Conservation (phyloP, 2,329 filamentous ascomycete species). For the Metarhizium album region DNA sequence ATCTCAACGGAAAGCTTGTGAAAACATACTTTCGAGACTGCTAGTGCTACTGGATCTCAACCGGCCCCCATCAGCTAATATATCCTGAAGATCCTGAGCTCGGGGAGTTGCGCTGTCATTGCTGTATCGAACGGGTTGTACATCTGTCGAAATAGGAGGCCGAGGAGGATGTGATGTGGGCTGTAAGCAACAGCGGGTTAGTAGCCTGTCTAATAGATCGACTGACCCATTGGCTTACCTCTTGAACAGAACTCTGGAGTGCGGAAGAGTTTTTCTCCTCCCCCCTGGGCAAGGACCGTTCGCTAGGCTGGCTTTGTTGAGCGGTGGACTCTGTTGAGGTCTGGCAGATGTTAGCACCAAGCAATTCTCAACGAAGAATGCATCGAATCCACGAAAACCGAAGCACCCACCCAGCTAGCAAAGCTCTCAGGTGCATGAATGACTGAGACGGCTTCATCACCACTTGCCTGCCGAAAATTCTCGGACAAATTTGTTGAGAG, state of each 20-base stretch:
- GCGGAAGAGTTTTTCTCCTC: conserved; percentile 23
- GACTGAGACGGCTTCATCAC: conserved; percentile 76
- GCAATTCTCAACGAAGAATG: background rate
- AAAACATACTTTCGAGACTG: conserved; percentile 61
- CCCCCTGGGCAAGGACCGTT: conserved; percentile 26
- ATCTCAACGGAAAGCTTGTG: background rate
- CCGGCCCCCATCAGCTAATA: conserved; percentile 44
- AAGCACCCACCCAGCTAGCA: conserved; percentile 57
- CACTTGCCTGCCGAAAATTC: conserved; percentile 45
- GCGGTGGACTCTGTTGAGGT: conserved; percentile 29
- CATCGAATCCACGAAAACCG: conserved; percentile 15
- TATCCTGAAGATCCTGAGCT: conserved; percentile 72
- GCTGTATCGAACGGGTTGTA: conserved; percentile 56
- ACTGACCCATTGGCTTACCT: conserved; percentile 11
- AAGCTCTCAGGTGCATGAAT: conserved; percentile 86
- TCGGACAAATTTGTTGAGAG: conserved; percentile 47
- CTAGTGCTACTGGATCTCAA: conserved; percentile 57
- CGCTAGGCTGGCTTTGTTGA: conserved; percentile 23
- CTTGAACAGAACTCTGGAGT: conserved; percentile 12
- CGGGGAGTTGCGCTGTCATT: conserved; percentile 64
- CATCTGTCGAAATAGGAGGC: conserved; percentile 64
- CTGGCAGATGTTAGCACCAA: conserved; percentile 17
- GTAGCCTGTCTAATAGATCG: background rate
- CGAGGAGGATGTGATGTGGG: conserved; percentile 36
- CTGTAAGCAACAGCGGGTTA: conserved; percentile 4